Conservation (phyloP, 192 early-diverging fungal species). For the Gigaspora rosea region DNA sequence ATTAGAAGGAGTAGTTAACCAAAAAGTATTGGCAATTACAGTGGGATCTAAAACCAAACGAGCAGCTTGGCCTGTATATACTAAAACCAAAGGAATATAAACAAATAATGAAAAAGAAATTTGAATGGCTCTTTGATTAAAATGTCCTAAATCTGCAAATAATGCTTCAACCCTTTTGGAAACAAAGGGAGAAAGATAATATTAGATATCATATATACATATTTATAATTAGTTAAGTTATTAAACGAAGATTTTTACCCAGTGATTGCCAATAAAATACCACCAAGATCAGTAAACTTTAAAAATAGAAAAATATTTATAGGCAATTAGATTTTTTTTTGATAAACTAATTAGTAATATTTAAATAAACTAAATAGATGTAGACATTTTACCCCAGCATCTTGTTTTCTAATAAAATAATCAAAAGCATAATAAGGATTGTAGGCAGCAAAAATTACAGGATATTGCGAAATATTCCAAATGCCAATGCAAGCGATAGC, state of each 20-base stretch:
- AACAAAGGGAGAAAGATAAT: no score
- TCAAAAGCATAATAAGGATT: constrained; percentile 48
- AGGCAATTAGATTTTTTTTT: no score
- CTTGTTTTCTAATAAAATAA: constrained; percentile 37
- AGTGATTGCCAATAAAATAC: constrained; percentile 54
- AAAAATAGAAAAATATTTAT: no score
- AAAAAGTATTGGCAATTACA: constrained; percentile 15
- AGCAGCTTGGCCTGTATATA: constrained; percentile 50
- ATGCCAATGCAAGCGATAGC: constrained; percentile 47
- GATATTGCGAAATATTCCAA: constrained; percentile 50
- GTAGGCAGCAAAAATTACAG: constrained; percentile 42
- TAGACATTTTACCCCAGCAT: not conserved
- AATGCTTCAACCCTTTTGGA: constrained; percentile 46
- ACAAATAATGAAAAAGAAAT: constrained; percentile 47
- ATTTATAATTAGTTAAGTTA: no score
- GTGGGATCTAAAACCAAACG: constrained; percentile 21
- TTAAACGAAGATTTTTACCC: constrained; percentile 31
- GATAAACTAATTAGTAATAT: no score
- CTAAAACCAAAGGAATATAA: constrained; percentile 51
- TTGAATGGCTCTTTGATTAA: constrained; percentile 48
- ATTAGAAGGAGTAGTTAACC: not conserved
- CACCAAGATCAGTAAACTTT: constrained; percentile 42
- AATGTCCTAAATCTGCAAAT: constrained; percentile 63
- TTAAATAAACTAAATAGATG: no score
- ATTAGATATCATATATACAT: no score